These are phyloP conservation scores for Aspergillus panamensis DNA, from an alignment of 495 filamentous ascomycete species.

Conservation along the genomic window DNA sequence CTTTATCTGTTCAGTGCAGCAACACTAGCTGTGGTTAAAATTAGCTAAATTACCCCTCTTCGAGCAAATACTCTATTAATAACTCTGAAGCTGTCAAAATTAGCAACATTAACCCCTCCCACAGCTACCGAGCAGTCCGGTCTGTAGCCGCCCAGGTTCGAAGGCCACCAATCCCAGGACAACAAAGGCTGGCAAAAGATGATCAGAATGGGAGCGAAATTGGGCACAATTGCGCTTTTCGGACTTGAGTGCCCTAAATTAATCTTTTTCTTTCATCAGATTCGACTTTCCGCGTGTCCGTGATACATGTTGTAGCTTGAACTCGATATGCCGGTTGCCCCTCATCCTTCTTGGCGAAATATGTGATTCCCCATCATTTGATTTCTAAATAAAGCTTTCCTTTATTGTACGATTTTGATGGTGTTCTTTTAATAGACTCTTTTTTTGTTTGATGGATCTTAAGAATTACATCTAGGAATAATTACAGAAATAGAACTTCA, in stretches of 20 bases:
- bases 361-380: neutral
- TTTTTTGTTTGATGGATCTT: neutral
- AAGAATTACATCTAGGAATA: neutral
- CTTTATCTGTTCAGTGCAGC: neutral
- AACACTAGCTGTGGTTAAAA: conserved; percentile 3
- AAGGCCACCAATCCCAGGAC: neutral
- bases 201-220: neutral
- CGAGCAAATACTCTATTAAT: conserved; percentile 9
- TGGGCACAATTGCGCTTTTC: neutral
- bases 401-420: neutral
- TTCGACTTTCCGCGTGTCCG: neutral
- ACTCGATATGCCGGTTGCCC: no score
- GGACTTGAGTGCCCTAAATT: neutral
- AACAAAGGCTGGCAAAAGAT: neutral
- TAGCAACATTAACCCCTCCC: conserved; percentile 6
- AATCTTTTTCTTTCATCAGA: neutral
- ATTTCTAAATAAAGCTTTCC: conserved; percentile 14
- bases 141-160: neutral
- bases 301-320: neutral
- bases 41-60: conserved; percentile 8
- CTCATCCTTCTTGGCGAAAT: no score
- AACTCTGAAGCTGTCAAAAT: conserved; percentile 15
- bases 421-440: conserved; percentile 17
- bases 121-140: neutral
- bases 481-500: conserved; percentile 1